Percentiles rank a stretch among this genome's conserved stretches.
Conservation (phyloP, 2,329 filamentous ascomycete species). For the Neofusicoccum kwambonambiense region DNA sequence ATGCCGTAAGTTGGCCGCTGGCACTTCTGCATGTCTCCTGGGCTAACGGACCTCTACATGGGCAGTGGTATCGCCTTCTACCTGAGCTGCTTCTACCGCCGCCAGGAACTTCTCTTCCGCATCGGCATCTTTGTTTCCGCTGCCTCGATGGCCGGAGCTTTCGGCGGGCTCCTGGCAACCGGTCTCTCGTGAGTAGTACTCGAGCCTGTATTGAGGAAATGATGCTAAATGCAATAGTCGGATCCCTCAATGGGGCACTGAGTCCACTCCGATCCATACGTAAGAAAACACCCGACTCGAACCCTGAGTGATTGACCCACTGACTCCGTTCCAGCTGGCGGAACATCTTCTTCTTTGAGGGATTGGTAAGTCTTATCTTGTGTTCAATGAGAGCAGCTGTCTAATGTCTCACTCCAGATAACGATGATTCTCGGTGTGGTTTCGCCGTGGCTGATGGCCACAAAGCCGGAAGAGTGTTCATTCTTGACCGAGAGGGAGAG, state of each 20-base stretch:
- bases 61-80: conserved; percentile 55
- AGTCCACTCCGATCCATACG: conserved; percentile 44
- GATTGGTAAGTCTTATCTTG: conserved; percentile 49
- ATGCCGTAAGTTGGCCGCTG: conserved; percentile 46
- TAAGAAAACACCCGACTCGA: conserved; percentile 29
- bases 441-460: conserved; percentile 55
- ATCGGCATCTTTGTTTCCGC: conserved; percentile 58
- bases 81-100: conserved; percentile 57
- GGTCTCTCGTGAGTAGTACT: conserved; percentile 42
- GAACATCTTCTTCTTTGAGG: conserved; percentile 65
- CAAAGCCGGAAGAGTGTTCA: conserved; percentile 48
- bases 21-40: too few species aligned
- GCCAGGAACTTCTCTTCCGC: conserved; percentile 56
- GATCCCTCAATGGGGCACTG: conserved; percentile 54
- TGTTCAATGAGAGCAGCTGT: too few species aligned
- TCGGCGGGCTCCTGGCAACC: conserved; percentile 57
- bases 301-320: too few species aligned
- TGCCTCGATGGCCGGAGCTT: conserved; percentile 56
- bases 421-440: conserved; percentile 37
- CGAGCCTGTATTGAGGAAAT: conserved; percentile 2
- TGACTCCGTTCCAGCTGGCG: conserved; percentile 47
- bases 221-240: conserved; percentile 26
- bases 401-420: not conserved
- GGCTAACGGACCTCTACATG: not conserved
- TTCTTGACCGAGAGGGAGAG: conserved; percentile 56